Evolutionary conservation across 1,284 basidiomycete genomes (phyloP).

Genomic region (Cryptococcus floricola): DNA sequence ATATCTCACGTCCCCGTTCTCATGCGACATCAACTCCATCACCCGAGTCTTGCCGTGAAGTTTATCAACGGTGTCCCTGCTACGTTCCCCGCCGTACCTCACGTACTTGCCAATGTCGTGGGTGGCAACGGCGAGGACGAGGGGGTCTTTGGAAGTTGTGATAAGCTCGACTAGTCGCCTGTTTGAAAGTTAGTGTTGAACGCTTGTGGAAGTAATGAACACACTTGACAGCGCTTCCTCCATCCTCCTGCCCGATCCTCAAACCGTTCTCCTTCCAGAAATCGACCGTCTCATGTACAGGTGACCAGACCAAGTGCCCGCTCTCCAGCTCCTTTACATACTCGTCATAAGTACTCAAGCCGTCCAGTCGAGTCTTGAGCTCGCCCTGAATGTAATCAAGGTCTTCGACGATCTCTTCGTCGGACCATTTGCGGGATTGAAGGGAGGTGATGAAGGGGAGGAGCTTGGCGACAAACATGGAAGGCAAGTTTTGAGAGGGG

Average conservation of each 20-base stretch:
- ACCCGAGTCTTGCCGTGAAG: slow-evolving; percentile 83
- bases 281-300: slow-evolving; percentile 89
- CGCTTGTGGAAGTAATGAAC: slow-evolving; percentile 10
- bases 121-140: slow-evolving; percentile 79
- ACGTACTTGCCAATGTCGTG: slow-evolving; percentile 94
- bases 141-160: slow-evolving; percentile 64
- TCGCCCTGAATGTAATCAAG: slow-evolving; percentile 79
- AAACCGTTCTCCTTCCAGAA: slow-evolving; percentile 97
- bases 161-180: slow-evolving; percentile 71
- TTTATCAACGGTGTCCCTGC: slow-evolving; percentile 80
- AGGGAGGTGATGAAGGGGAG: slow-evolving; percentile 84
- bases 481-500: slow-evolving; percentile 69
- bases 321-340: slow-evolving; percentile 86
- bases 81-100: slow-evolving; percentile 73
- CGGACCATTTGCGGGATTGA: slow-evolving; percentile 81
- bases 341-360: slow-evolving; percentile 92
- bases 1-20: slow-evolving; percentile 85
- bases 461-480: slow-evolving; percentile 85
- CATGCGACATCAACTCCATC: slow-evolving; percentile 91
- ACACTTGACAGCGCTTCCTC: slow-evolving; percentile 75
- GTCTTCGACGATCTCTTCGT: slow-evolving; percentile 91
- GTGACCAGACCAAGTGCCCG: slow-evolving; percentile 89
- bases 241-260: slow-evolving; percentile 78
- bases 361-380: slow-evolving; percentile 74
- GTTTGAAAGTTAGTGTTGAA: not conserved